Conservation (phyloP, 352 stramenopile genomes). For the Phytophthora melonis region DNA sequence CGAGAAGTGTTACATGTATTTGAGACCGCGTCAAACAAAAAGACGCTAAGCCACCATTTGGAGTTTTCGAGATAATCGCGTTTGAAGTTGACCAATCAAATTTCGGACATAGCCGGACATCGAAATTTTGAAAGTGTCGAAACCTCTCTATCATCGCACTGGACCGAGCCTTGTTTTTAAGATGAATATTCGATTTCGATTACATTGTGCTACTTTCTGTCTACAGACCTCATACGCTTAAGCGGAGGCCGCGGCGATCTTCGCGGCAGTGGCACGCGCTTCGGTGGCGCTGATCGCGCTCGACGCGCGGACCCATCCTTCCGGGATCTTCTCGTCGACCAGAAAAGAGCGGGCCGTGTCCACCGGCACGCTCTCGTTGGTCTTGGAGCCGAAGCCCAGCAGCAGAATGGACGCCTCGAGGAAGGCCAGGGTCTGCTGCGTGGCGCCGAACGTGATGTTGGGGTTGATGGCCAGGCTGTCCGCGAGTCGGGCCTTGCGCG, state of each 20-base stretch:
- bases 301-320: slow-evolving; percentile 25
- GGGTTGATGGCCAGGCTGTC: slow-evolving; percentile 47
- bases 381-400: slow-evolving; percentile 42
- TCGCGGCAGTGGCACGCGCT: slow-evolving; percentile 35
- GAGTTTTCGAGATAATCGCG: too few species aligned
- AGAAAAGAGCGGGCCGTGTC: slow-evolving; percentile 42
- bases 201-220: slow-evolving; percentile 22
- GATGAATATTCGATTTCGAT: slow-evolving; percentile 1
- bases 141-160: background rate
- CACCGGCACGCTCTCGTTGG: slow-evolving; percentile 38
- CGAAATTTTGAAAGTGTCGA: too few species aligned
- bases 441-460: slow-evolving; percentile 42
- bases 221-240: slow-evolving; percentile 17
- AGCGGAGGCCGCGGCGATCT: slow-evolving; percentile 35
- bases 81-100: too few species aligned
- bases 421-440: slow-evolving; percentile 44
- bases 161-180: too few species aligned
- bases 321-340: slow-evolving; percentile 52
- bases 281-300: slow-evolving; percentile 41
- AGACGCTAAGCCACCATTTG: too few species aligned
- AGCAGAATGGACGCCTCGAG: slow-evolving; percentile 48
- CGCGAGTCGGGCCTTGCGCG: slow-evolving; percentile 45
- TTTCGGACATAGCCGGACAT: too few species aligned
- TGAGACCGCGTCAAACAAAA: too few species aligned
- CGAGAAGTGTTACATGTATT: too few species aligned